Conservation (phyloP, 495 filamentous ascomycete species). For the Viridothelium virens region DNA sequence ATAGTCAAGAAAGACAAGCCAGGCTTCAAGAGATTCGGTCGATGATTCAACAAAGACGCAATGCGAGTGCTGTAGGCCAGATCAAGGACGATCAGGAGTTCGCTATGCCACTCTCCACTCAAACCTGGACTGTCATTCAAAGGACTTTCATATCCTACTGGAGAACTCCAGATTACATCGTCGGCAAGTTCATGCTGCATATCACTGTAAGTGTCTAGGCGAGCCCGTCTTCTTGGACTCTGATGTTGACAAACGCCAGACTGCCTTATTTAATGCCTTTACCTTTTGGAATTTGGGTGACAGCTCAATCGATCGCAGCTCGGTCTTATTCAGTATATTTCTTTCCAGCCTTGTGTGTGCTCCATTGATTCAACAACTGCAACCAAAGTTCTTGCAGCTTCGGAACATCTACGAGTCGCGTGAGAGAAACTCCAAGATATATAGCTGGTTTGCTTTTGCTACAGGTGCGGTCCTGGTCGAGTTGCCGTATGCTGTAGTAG, state of each 20-base stretch:
- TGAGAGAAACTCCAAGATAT: slow-evolving; percentile 48
- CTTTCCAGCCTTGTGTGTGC: slow-evolving; percentile 46
- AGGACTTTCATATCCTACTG: slow-evolving; percentile 85
- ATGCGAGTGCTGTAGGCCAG: slow-evolving; percentile 28
- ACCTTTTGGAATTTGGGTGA: slow-evolving; percentile 70
- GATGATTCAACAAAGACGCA: slow-evolving; percentile 51
- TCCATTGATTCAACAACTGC: slow-evolving; percentile 46
- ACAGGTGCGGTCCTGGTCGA: slow-evolving; percentile 45
- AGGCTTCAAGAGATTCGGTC: slow-evolving; percentile 61
- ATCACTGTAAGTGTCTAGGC: slow-evolving; percentile 24
- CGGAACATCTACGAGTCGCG: slow-evolving; percentile 47
- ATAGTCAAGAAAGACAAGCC: slow-evolving; percentile 57
- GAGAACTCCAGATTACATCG: slow-evolving; percentile 81
- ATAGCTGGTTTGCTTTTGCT: slow-evolving; percentile 50
- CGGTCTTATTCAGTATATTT: slow-evolving; percentile 49
- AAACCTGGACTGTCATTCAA: slow-evolving; percentile 47
- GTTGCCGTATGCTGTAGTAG: slow-evolving; percentile 47
- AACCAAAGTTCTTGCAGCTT: slow-evolving; percentile 47
- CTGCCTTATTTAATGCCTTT: slow-evolving; percentile 71
- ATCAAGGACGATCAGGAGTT: slow-evolving; percentile 33
- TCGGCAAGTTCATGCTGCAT: slow-evolving; percentile 57
- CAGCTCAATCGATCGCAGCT: slow-evolving; percentile 70
- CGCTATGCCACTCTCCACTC: slow-evolving; percentile 42
- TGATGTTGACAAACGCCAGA: slow-evolving; percentile 31
- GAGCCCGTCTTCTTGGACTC: slow-evolving; percentile 18